phyloP scores from a whole-genome alignment of 116 monocot species.

The Trichopus zeylanicus region DNA sequence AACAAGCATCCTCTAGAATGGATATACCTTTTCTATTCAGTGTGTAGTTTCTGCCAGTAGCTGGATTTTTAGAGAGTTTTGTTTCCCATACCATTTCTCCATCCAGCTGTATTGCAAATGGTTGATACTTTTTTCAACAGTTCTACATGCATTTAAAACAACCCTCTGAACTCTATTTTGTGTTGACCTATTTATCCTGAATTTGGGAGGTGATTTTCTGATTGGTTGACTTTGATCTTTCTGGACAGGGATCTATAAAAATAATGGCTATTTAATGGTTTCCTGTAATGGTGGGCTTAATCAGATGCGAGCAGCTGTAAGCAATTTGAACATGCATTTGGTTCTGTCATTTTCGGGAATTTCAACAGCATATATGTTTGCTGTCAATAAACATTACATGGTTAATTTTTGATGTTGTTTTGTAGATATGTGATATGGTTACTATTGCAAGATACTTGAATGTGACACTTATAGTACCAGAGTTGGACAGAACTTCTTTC shows the following conservation, averaged over 20 bases:
- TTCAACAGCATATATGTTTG: neutral
- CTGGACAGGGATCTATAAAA: constrained; percentile 69
- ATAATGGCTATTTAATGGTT: constrained; percentile 92
- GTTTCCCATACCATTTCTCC: neutral
- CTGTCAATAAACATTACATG: neutral
- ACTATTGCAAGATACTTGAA: constrained; percentile 62
- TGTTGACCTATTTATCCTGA: neutral
- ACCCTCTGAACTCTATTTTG: too few species aligned
- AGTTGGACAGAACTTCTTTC: constrained; percentile 66
- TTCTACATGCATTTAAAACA: too few species aligned
- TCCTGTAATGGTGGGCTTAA: constrained; percentile 97
- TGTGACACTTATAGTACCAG: constrained; percentile 67
- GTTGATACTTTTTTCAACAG: neutral
- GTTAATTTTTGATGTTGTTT: neutral
- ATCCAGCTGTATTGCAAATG: neutral
- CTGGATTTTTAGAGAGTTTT: neutral
- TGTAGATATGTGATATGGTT: constrained; percentile 82
- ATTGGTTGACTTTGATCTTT: constrained; percentile 2
- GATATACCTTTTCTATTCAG: neutral
- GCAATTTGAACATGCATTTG: too few species aligned
- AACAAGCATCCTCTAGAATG: neutral
- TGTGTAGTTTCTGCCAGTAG: neutral
- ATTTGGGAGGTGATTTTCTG: neutral
- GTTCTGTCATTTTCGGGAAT: neutral
- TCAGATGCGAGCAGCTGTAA: constrained; percentile 96